Percentiles rank a stretch among this genome's conserved stretches.
phyloP scores from a whole-genome alignment of 1,139 yeast genomes.

The Yamadazyma dendronema region DNA sequence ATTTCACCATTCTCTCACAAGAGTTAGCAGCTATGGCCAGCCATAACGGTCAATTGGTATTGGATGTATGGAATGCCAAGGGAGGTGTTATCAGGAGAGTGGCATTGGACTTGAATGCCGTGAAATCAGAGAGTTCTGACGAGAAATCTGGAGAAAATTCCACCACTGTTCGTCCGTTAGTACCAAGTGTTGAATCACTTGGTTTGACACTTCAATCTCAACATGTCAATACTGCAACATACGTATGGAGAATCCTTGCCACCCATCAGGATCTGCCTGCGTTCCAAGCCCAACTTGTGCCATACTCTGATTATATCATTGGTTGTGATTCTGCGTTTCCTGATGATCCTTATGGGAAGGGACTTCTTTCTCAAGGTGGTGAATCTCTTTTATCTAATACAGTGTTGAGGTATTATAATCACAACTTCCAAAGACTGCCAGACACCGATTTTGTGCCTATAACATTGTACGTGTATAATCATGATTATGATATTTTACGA shows the following conservation, averaged over 20 bases:
- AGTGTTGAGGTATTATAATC: slow-evolving; percentile 54
- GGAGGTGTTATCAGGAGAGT: slow-evolving; percentile 70
- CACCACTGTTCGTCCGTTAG: slow-evolving; percentile 13
- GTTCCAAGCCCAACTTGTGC: slow-evolving; percentile 74
- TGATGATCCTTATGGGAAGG: slow-evolving; percentile 47
- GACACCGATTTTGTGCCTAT: slow-evolving; percentile 36
- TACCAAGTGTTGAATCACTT: slow-evolving; percentile 30
- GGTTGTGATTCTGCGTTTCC: slow-evolving; percentile 68
- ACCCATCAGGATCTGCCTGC: slow-evolving; percentile 85
- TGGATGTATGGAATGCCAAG: slow-evolving; percentile 86
- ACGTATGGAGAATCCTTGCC: slow-evolving; percentile 82
- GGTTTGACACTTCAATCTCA: slow-evolving; percentile 78
- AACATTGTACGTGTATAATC: slow-evolving; percentile 80
- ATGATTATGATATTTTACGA: slow-evolving; percentile 78
- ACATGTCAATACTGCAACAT: slow-evolving; percentile 72
- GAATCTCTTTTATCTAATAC: slow-evolving; percentile 75
- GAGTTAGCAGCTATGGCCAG: slow-evolving; percentile 29
- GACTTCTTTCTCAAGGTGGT: slow-evolving; percentile 77
- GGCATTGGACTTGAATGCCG: slow-evolving; percentile 37
- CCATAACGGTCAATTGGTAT: slow-evolving; percentile 36
- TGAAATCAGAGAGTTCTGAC: too few species aligned
- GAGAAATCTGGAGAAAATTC: slow-evolving; percentile 13
- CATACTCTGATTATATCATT: slow-evolving; percentile 84
- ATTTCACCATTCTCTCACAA: slow-evolving; percentile 32
- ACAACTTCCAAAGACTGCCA: slow-evolving; percentile 37